These are phyloP conservation scores for Artemisia argyi DNA, from an alignment of 129 eudicot species.

Conservation along the genomic window DNA sequence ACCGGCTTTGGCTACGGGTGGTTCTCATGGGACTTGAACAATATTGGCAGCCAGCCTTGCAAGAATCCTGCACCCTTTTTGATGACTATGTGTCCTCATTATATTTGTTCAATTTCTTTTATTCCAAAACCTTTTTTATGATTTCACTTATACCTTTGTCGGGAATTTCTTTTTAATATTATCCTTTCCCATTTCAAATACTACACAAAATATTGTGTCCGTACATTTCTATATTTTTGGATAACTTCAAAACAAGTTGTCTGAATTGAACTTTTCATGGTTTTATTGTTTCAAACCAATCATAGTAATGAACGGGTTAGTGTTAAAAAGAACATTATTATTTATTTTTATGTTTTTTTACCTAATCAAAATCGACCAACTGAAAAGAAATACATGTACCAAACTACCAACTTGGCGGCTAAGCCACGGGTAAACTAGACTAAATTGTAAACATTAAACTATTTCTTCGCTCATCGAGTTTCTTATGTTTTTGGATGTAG, in stretches of 20 bases:
- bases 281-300: neutral
- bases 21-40: neutral
- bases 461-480: neutral
- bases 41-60: slow-evolving; percentile 44
- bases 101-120: slow-evolving; percentile 18
- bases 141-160: slow-evolving; percentile 38
- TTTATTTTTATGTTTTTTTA: too few relatives aligned
- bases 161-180: slow-evolving; percentile 39
- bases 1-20: neutral
- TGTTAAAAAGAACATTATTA: neutral
- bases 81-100: slow-evolving; percentile 27
- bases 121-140: slow-evolving; percentile 14
- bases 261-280: neutral
- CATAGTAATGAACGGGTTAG: neutral
- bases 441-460: too few relatives aligned
- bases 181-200: slow-evolving; percentile 9
- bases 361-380: neutral
- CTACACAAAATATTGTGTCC: too few relatives aligned
- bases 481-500: too few relatives aligned
- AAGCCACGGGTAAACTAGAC: too few relatives aligned
- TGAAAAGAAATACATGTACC: neutral
- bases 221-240: neutral
- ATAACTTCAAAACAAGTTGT: neutral
- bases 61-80: slow-evolving; percentile 13
- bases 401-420: too few relatives aligned